Conservation (phyloP, 179 eudicot species). For the Heliamphora pulchella region DNA sequence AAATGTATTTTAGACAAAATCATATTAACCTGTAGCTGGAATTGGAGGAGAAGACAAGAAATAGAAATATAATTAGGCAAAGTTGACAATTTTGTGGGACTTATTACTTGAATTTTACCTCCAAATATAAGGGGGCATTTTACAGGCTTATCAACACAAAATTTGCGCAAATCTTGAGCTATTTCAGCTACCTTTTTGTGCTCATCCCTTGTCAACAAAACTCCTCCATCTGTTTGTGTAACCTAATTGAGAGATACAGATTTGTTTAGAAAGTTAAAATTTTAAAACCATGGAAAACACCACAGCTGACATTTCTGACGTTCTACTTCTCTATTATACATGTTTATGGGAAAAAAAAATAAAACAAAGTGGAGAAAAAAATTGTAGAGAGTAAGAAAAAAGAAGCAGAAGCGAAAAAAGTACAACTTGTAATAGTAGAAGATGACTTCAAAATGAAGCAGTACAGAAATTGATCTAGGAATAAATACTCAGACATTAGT, state of each 20-base stretch:
- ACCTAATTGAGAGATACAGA: slow-evolving; percentile 41
- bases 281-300: neutral
- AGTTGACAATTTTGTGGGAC: slow-evolving; percentile 2
- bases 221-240: slow-evolving; percentile 74
- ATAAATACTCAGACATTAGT: neutral
- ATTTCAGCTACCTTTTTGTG: slow-evolving; percentile 74
- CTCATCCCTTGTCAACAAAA: slow-evolving; percentile 50
- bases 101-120: slow-evolving; percentile 35
- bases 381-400: neutral
- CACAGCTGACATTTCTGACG: neutral
- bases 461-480: neutral
- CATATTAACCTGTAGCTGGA: neutral
- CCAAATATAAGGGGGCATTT: slow-evolving; percentile 92
- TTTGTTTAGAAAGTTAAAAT: slow-evolving; percentile 9
- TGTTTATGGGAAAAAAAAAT: too few relatives aligned
- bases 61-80: neutral
- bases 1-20: neutral
- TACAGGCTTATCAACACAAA: slow-evolving; percentile 79
- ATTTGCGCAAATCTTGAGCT: slow-evolving; percentile 54
- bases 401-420: neutral
- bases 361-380: neutral
- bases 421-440: neutral
- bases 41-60: slow-evolving; percentile 6
- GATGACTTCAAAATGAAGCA: neutral
- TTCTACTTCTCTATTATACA: neutral